These are phyloP conservation scores for Geotrichum reessii DNA, from an alignment of 1,139 yeast species.

Conservation along the genomic window DNA sequence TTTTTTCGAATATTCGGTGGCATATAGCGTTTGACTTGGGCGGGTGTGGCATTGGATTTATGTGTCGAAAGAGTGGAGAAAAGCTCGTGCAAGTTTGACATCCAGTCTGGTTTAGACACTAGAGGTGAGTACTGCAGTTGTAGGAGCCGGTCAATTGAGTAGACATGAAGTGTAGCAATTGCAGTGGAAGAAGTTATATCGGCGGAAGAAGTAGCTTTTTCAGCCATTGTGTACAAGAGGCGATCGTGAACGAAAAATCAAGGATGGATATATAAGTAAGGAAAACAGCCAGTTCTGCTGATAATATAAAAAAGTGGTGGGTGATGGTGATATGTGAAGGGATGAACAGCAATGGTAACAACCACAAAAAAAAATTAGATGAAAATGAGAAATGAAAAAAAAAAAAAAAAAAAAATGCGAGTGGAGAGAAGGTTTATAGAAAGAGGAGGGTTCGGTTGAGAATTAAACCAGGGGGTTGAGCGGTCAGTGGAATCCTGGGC, in stretches of 20 bases:
- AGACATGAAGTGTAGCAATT: neutral
- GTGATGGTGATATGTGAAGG: neutral
- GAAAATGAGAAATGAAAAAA: too few relatives aligned
- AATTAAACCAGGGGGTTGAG: too few relatives aligned
- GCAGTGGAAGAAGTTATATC: neutral
- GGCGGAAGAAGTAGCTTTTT: neutral
- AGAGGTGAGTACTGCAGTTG: slow-evolving; percentile 1
- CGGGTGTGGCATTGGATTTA: neutral
- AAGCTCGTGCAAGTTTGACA: neutral
- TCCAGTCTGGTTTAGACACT: neutral
- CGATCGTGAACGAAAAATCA: neutral
- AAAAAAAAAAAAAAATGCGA: neutral
- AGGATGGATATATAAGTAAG: neutral
- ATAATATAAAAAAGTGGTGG: neutral
- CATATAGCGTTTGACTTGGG: neutral
- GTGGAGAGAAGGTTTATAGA: neutral
- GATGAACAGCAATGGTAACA: neutral
- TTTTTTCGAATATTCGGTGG: neutral
- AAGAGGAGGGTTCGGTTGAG: too few relatives aligned
- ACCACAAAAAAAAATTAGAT: too few relatives aligned
- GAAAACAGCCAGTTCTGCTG: neutral
- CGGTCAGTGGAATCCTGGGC: too few relatives aligned
- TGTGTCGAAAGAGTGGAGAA: neutral
- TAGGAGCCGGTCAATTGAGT: neutral
- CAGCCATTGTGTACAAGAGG: neutral